These are phyloP conservation scores for Mycocentrospora acerina DNA, from an alignment of 2,329 filamentous ascomycete species.

Conservation along the genomic window DNA sequence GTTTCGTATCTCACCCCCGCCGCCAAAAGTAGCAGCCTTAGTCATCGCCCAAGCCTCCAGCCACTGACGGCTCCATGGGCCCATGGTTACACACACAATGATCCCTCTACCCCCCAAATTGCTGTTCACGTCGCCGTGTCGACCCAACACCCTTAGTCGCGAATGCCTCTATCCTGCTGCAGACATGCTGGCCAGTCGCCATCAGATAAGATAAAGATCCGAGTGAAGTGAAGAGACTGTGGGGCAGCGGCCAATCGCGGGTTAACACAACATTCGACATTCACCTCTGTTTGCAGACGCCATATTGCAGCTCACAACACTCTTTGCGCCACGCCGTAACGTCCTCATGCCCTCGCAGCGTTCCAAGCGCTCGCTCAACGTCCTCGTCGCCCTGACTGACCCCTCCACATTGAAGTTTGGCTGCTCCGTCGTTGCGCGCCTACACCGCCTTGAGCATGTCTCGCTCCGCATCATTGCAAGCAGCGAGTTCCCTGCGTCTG, in stretches of 20 bases:
- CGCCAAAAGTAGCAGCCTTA: too few species aligned
- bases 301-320: slow-evolving; percentile 1
- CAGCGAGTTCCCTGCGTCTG: slow-evolving; percentile 24
- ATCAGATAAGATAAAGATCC: slow-evolving; percentile 1
- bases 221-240: slow-evolving; percentile 4
- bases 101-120: too few species aligned
- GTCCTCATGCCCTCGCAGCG: slow-evolving; percentile 22
- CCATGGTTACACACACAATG: too few species aligned
- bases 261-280: slow-evolving; percentile 13
- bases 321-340: slow-evolving; percentile 7
- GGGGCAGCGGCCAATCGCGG: slow-evolving; percentile 24
- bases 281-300: slow-evolving; percentile 1
- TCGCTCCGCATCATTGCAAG: slow-evolving; percentile 41
- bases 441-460: slow-evolving; percentile 69
- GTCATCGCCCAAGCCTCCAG: too few species aligned
- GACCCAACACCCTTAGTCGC: too few species aligned
- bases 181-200: slow-evolving; percentile 2
- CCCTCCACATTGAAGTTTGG: slow-evolving; percentile 66
- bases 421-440: slow-evolving; percentile 64
- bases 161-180: not conserved
- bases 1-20: too few species aligned
- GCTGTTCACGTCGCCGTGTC: too few species aligned
- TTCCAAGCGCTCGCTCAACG: slow-evolving; percentile 38
- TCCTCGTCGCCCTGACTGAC: slow-evolving; percentile 68
- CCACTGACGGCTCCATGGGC: too few species aligned